Evolutionary conservation across 306 rosid genomes (phyloP), one percentile per base, ranked within the genome.

Genomic region (Morella rubra): DNA sequence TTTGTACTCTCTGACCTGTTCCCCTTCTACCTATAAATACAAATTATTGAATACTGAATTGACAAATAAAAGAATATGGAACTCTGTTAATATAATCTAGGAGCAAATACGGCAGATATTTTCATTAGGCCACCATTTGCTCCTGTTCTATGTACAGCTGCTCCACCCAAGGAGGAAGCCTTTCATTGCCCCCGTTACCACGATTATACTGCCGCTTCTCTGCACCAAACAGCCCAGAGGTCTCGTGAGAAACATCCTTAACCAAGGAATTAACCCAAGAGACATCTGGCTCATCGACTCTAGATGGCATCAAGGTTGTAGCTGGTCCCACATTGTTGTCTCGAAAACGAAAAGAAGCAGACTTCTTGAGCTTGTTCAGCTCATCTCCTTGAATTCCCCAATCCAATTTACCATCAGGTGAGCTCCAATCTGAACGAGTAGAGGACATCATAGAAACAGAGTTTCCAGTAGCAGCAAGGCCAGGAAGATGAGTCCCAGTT

Each of bases 241-340:
- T 80, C 73, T 92, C 90, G 0, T 91, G 71, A 42, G 97, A 89
- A 27, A 84, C 98, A 52, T 94, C 98, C 66, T 81, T 94, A 37
- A 91, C 97, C 80, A 96, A 71, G 64, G 99, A 84, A 76, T 92
- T 81, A 74, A 96, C 99, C 99, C 99, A 96, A 0, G 99, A 96
- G 32, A 96, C 98, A 65, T 96, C 99, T 0, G 99, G 98, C 78
- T 96, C 99, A 4, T 72, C 89, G 20, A 84, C 74, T 42, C 77
- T 77, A 7, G 89, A 62, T 5, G 78, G 83, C 71, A 73, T 55
- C 55, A 75, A 10, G 69, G 80, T 52, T 45, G 82, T 53, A 19
- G 85, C 62, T 32, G 72, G 71, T 73, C 79, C 82, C 15, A 72
- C 78, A 60, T 81, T 78, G 61, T 77, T 81, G 75, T 89, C 92